phyloP scores from a whole-genome alignment of 2,329 filamentous ascomycete genomes.

The Colletotrichum magnum region DNA sequence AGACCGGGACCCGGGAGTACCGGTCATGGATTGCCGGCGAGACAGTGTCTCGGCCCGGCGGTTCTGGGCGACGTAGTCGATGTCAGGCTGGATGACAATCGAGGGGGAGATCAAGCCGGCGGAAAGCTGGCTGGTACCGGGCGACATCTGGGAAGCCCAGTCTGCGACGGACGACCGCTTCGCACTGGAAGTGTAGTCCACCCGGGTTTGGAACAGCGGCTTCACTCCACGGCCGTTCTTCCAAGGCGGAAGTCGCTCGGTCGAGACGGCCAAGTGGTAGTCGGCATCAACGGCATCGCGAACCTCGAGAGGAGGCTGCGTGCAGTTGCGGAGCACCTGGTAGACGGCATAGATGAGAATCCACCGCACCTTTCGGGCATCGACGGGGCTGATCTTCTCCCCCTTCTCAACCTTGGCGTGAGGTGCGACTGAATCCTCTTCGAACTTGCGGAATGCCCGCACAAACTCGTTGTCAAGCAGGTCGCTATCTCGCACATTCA shows the following conservation, averaged over 20 bases:
- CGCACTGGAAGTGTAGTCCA: slow-evolving; percentile 42
- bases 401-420: slow-evolving; percentile 68
- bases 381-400: slow-evolving; percentile 71
- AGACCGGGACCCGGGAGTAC: slow-evolving; percentile 39
- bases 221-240: slow-evolving; percentile 48
- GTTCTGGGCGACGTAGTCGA: slow-evolving; percentile 66
- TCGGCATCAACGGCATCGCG: slow-evolving; percentile 66
- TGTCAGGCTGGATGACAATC: slow-evolving; percentile 66
- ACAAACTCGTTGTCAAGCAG: slow-evolving; percentile 71
- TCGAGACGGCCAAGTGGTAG: slow-evolving; percentile 69
- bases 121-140: neutral
- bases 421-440: slow-evolving; percentile 68
- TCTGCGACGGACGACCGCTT: slow-evolving; percentile 38
- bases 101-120: slow-evolving; percentile 18
- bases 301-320: slow-evolving; percentile 73
- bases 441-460: slow-evolving; percentile 78
- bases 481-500: slow-evolving; percentile 57
- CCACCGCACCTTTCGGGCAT: slow-evolving; percentile 85
- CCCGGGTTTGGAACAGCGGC: slow-evolving; percentile 48
- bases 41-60: slow-evolving; percentile 47
- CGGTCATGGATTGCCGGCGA: slow-evolving; percentile 27
- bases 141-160: slow-evolving; percentile 16
- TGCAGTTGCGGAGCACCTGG: slow-evolving; percentile 79
- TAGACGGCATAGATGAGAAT: slow-evolving; percentile 80
- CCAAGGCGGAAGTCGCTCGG: slow-evolving; percentile 63